Percentiles rank a stretch among this genome's conserved stretches.
Evolutionary conservation across 164 flowering plant species (phyloP).

Genomic region (Akebia trifoliata): DNA sequence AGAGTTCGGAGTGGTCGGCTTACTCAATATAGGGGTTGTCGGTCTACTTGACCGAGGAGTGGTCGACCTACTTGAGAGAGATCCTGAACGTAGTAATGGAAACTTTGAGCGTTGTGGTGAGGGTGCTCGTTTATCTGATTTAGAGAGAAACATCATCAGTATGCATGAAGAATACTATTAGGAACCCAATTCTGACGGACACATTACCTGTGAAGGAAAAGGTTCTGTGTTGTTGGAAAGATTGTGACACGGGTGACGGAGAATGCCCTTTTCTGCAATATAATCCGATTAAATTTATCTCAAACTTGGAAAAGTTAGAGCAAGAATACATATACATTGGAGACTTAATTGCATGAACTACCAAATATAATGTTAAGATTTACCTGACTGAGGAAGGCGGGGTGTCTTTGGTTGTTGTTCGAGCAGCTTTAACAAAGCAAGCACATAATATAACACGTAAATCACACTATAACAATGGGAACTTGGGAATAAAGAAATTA

Average conservation of each 20-base stretch:
- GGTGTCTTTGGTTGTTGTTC: slow-evolving; percentile 51
- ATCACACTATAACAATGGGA: not conserved
- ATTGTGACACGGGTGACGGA: slow-evolving; percentile 51
- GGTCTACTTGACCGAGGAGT: slow-evolving; percentile 36
- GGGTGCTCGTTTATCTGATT: slow-evolving; percentile 51
- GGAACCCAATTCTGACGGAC: no score
- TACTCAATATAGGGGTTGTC: slow-evolving; percentile 36
- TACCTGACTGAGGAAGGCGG: slow-evolving; percentile 29
- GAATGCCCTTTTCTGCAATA: slow-evolving; percentile 52
- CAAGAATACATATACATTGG: not conserved
- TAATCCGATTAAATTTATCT: not conserved
- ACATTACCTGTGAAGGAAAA: slow-evolving; percentile 47
- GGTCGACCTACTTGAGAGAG: slow-evolving; percentile 39
- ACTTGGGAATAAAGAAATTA: not conserved
- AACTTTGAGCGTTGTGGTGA: slow-evolving; percentile 54
- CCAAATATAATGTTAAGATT: not conserved
- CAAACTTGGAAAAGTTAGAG: not conserved
- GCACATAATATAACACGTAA: not conserved
- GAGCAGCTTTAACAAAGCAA: slow-evolving; percentile 37
- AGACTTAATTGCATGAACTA: not conserved
- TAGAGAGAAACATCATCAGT: not conserved
- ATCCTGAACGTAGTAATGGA: slow-evolving; percentile 67
- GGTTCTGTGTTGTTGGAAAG: slow-evolving; percentile 32
- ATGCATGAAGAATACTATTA: no score
- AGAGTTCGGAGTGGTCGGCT: slow-evolving; percentile 40